These are phyloP conservation scores for Penicillium canescens DNA, from an alignment of 495 filamentous ascomycete genomes.

Conservation along the genomic window DNA sequence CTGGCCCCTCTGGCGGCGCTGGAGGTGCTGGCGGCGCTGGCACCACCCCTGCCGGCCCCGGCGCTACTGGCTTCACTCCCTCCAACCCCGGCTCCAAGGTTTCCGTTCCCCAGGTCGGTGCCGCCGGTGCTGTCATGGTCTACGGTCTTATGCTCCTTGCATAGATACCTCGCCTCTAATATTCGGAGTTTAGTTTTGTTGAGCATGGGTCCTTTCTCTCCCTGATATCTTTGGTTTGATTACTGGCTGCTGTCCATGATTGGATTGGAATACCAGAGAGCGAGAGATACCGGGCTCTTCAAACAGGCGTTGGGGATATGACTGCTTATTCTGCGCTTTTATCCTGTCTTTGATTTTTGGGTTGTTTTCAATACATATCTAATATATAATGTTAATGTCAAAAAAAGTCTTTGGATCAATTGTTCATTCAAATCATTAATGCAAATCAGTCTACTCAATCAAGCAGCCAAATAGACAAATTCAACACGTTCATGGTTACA, in stretches of 20 bases:
- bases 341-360: slow-evolving; percentile 7
- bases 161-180: slow-evolving; percentile 17
- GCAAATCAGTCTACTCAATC: too few relatives aligned
- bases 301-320: slow-evolving; percentile 15
- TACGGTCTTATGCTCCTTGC: slow-evolving; percentile 31
- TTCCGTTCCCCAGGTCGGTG: slow-evolving; percentile 22
- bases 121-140: slow-evolving; percentile 28
- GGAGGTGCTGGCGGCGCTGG: slow-evolving; percentile 7
- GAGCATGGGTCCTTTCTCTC: neutral
- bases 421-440: too few relatives aligned
- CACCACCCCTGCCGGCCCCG: slow-evolving; percentile 23
- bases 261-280: neutral
- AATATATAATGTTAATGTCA: slow-evolving; percentile 18
- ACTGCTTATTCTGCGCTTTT: slow-evolving; percentile 6
- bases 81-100: slow-evolving; percentile 36
- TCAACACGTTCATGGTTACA: too few relatives aligned
- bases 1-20: neutral
- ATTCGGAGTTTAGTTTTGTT: slow-evolving; percentile 11
- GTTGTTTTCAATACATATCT: slow-evolving; percentile 9
- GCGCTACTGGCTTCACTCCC: slow-evolving; percentile 22
- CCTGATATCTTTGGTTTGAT: neutral
- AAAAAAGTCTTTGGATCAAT: slow-evolving; percentile 1
- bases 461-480: too few relatives aligned
- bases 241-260: slow-evolving; percentile 21
- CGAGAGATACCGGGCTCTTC: slow-evolving; percentile 1